Base-by-base conservation (phyloP, 306 rosid species). In the Cucurbita argyrosperma region DNA sequence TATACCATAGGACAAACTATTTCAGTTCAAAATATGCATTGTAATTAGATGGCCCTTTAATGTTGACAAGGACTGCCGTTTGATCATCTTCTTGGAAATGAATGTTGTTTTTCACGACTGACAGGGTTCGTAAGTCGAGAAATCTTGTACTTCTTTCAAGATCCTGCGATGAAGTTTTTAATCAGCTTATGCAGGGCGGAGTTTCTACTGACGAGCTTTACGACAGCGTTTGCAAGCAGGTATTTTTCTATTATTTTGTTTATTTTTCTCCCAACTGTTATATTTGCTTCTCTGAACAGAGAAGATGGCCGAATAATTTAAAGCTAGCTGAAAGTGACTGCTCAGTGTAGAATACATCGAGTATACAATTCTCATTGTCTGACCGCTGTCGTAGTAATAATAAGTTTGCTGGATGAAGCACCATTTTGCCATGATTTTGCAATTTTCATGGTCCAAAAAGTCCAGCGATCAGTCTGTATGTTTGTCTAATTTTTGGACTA, bases 201-300 rank as follows among this genome's bases (percentile, higher is more conserved):
- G 82, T 92, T 64, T 30, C 88, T 68, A 90, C 95, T 0, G 90
- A 85, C 7, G 90, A 92, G 71, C 98, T 92, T 74, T 90, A 90
- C 72, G 18, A 85, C 63, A 85, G 96, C 39, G 91, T 92, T 77
- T 90, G 92, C 96, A 88, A 92, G 79, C 96, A 92, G 98, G 98
- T 92, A 30, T 67, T 23, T 61, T 57, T 9, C 76, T 61, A 56
- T n/a, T 35, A 12, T 19, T 55, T 21, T 35, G 47, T 5, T 38
- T 65, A 49, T 45, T 56, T 75, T 46, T 39, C 49, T 56, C 66
- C 71, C 42, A 14, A 43, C 21, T 51, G 73, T 56, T 19, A 6
- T 63, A 68, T 47, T 16, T 38, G 52, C 37, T 42, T 42, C 37
- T 51, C 30, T 15, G 35, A 10, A 56, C 53, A 73, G 40, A 40